Base-by-base conservation (phyloP, 768 basidiomycete species). In the Rhizopogon sp. region DNA sequence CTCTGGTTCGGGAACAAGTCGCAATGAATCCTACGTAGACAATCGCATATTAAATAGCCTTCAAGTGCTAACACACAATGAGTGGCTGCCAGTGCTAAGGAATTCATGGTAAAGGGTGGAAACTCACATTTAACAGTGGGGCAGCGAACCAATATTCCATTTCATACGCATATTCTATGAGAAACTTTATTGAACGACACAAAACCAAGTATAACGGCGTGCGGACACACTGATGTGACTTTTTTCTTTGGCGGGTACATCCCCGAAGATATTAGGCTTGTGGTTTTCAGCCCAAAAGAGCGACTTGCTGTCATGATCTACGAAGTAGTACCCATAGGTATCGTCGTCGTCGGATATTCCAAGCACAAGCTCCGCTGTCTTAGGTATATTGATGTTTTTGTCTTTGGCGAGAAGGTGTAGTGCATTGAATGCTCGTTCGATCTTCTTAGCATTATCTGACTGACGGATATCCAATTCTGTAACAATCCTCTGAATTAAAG, bases 251-350 rank as follows among this genome's bases (percentile, higher is more conserved):
- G 73, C 70, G 4, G 78, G 79, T 72, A 64, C 37, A 76, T 69
- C 17, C 40, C 6, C 66, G 63, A 73, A 53, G 41, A 78, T 60
- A 35, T 64, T 37, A 1, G 54, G 54, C 2, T 72, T 57, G 31
- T 71, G 74, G 0, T 69, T 56, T 41, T 81, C 73, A 28, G 81
- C 54, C 71, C 77, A 84, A 55, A 82, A 83, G 8, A 81, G 65
- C 4, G 66, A 60, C 14, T 75, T 72, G 0, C 62, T 63, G 0
- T 58, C 33, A 49, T 81, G 79, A 56, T 80, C 70, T 7, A 73
- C 75, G 45, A 74, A 76, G 57, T 80, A 81, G 59, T 81, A 81
- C 7, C 39, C 7, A 31, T 39, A 55, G 10, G 33, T 35, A 3
- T 35, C 4, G 33, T 2, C 33, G 20, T 20, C 20, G 1, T 11